Evolutionary conservation across 768 basidiomycete genomes (phyloP).

Genomic region (Boletus rufocinnamomeus): DNA sequence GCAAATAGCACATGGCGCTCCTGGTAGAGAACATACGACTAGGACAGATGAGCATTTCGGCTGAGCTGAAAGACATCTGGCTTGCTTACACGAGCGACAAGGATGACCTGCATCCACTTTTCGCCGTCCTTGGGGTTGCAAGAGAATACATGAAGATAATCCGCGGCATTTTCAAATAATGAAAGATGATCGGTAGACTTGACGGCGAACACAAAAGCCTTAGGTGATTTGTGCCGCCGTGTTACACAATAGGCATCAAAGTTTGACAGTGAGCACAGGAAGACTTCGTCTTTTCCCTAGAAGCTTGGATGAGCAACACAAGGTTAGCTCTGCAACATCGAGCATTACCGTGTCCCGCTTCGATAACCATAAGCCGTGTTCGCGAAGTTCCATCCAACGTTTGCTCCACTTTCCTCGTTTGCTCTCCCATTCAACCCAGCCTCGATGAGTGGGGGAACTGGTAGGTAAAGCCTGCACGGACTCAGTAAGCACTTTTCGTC

Average conservation of each 20-base stretch:
- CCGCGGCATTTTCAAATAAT: conserved; percentile 83
- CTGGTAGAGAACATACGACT: conserved; percentile 86
- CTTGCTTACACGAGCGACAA: conserved; percentile 73
- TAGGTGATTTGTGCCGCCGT: conserved; percentile 77
- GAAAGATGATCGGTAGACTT: conserved; percentile 87
- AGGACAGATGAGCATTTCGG: conserved; percentile 13
- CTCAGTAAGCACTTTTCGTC: conserved; percentile 46
- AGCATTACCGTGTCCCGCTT: conserved; percentile 82
- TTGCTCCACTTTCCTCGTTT: conserved; percentile 97
- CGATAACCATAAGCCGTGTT: conserved; percentile 83
- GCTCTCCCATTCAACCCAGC: conserved; percentile 85
- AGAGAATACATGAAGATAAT: conserved; percentile 87
- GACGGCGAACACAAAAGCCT: conserved; percentile 80
- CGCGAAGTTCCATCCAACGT: conserved; percentile 83
- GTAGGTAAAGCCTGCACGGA: conserved; percentile 50
- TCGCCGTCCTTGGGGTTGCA: conserved; percentile 73
- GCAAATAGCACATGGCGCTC: conserved; percentile 64
- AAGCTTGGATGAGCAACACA: conserved; percentile 7
- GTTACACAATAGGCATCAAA: conserved; percentile 88
- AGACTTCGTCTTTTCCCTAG: conserved; percentile 81
- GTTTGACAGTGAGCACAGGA: conserved; percentile 82
- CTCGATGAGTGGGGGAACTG: conserved; percentile 44
- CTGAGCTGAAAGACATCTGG: neutral
- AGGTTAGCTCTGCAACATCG: neutral
- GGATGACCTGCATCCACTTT: conserved; percentile 77